These are phyloP conservation scores for Calonectria henricotiae DNA, from an alignment of 2,329 filamentous ascomycete genomes.

Conservation along the genomic window DNA sequence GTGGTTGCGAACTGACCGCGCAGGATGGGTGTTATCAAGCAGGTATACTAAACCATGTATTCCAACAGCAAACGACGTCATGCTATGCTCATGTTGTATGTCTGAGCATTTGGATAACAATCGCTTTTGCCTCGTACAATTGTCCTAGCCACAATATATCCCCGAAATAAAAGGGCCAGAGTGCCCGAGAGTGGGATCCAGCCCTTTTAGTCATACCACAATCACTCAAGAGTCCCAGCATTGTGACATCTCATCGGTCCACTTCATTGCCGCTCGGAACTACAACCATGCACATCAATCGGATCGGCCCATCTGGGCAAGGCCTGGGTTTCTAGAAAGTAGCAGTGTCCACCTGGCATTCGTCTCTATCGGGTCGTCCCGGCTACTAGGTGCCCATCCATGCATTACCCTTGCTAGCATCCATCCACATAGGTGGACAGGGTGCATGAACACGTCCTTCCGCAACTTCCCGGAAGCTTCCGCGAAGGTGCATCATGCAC, in stretches of 20 bases:
- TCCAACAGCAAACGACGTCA: background rate
- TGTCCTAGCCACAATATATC: background rate
- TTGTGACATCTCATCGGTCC: conserved; percentile 11
- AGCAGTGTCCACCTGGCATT: conserved; percentile 24
- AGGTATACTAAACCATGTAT: no score
- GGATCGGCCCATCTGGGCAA: conserved; percentile 24
- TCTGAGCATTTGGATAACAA: no score
- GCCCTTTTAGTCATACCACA: conserved; percentile 12
- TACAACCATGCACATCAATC: conserved; percentile 25
- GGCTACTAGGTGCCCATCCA: conserved; percentile 26
- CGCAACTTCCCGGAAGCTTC: conserved; percentile 26
- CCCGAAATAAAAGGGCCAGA: background rate
- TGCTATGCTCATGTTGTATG: background rate
- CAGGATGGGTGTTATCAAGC: no score
- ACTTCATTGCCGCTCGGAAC: conserved; percentile 10
- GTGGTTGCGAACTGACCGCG: no score
- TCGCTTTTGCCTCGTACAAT: background rate
- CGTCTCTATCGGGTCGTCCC: conserved; percentile 23
- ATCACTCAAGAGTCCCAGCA: background rate
- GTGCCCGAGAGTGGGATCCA: no score
- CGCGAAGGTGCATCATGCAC: conserved; percentile 18
- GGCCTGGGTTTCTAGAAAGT: conserved; percentile 10
- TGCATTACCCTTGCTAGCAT: conserved; percentile 39
- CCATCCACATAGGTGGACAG: conserved; percentile 23
- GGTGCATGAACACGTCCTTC: conserved; percentile 38